phyloP scores from a whole-genome alignment of 352 stramenopile genomes.

The Hyaloperonospora brassicae region DNA sequence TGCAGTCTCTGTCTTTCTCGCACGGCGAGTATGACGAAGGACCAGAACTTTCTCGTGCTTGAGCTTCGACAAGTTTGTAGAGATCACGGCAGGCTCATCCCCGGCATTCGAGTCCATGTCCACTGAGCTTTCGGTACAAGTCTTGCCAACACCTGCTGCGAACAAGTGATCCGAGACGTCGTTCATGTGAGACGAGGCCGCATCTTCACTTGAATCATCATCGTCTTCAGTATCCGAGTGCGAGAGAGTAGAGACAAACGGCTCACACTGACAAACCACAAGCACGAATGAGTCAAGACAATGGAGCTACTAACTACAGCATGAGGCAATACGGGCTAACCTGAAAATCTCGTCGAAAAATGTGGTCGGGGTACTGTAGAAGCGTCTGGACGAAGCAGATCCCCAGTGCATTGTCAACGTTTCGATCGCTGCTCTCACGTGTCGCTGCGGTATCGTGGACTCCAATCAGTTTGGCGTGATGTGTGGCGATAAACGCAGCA shows the following conservation, averaged over 20 bases:
- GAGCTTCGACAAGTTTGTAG: too few species aligned
- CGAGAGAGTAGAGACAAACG: slow-evolving; percentile 25
- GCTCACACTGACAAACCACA: slow-evolving; percentile 8
- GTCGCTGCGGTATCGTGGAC: too few species aligned
- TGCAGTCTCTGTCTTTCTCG: too few species aligned
- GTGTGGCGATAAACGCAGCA: too few species aligned
- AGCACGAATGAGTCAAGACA: background rate
- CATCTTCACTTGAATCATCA: slow-evolving; percentile 34
- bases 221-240: slow-evolving; percentile 60
- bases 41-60: too few species aligned
- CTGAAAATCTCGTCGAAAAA: slow-evolving; percentile 55
- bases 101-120: too few species aligned
- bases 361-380: slow-evolving; percentile 51
- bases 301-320: background rate
- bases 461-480: too few species aligned
- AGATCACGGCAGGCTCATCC: too few species aligned
- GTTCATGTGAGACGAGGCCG: slow-evolving; percentile 1
- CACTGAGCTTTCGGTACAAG: too few species aligned
- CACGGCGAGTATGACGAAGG: too few species aligned
- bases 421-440: too few species aligned
- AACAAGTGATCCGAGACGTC: background rate
- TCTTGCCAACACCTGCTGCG: too few species aligned
- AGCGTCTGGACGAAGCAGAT: slow-evolving; percentile 59
- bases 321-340: slow-evolving; percentile 14
- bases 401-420: slow-evolving; percentile 3